Percentiles rank a stretch among this genome's conserved stretches.
Conservation (phyloP, 2,329 filamentous ascomycete species). For the Neonectria faginata region DNA sequence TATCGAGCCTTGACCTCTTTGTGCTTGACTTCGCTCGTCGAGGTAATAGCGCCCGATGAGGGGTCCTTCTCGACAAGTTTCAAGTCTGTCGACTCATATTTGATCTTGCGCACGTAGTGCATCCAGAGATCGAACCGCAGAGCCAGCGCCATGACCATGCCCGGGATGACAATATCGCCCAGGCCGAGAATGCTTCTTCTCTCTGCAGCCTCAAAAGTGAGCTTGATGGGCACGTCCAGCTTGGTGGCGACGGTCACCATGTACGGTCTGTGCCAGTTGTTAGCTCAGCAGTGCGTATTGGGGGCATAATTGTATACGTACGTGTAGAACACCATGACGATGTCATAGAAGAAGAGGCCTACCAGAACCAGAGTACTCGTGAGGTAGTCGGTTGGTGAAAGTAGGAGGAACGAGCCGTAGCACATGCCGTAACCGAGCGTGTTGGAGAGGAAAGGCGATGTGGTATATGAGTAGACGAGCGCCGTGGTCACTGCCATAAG, state of each 20-base stretch:
- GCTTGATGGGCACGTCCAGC: slow-evolving; percentile 92
- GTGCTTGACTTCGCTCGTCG: slow-evolving; percentile 54
- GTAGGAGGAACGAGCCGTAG: slow-evolving; percentile 82
- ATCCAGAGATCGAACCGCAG: slow-evolving; percentile 92
- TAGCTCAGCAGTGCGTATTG: slow-evolving; percentile 27
- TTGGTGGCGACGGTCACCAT: slow-evolving; percentile 91
- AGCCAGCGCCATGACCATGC: slow-evolving; percentile 88
- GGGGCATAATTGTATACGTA: slow-evolving; percentile 53
- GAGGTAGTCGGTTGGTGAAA: slow-evolving; percentile 89
- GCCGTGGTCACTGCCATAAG: slow-evolving; percentile 65
- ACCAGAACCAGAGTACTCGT: slow-evolving; percentile 82
- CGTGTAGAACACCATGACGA: slow-evolving; percentile 91
- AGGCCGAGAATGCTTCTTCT: slow-evolving; percentile 86
- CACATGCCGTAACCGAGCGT: slow-evolving; percentile 88
- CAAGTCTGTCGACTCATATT: slow-evolving; percentile 54
- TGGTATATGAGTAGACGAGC: slow-evolving; percentile 75
- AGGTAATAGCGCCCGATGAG: slow-evolving; percentile 50
- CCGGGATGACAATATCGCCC: slow-evolving; percentile 93
- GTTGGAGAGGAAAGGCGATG: slow-evolving; percentile 75
- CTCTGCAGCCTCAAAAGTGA: slow-evolving; percentile 78
- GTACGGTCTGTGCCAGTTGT: slow-evolving; percentile 66
- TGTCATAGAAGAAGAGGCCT: slow-evolving; percentile 93
- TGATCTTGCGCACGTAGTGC: slow-evolving; percentile 78
- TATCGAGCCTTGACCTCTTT: slow-evolving; percentile 65
- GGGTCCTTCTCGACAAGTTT: slow-evolving; percentile 50